phyloP scores from a whole-genome alignment of 306 rosid genomes.

The Ormosia semicastrata region DNA sequence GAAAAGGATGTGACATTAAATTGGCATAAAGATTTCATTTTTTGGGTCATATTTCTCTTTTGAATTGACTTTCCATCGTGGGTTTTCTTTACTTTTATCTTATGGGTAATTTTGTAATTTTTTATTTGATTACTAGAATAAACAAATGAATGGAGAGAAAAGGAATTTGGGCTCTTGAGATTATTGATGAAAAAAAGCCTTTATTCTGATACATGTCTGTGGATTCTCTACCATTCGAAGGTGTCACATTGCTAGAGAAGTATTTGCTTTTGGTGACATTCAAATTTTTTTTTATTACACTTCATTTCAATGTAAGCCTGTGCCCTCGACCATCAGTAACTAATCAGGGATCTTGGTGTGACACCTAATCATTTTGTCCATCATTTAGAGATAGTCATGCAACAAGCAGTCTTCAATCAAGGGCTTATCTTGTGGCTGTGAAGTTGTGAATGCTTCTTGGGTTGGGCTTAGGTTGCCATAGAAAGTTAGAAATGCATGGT shows the following conservation, averaged over 20 bases:
- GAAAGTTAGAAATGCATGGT: background rate
- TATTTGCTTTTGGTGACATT: background rate
- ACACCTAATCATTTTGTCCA: background rate
- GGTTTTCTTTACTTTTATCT: constrained; percentile 19
- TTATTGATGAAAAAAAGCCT: background rate
- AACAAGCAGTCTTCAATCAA: background rate
- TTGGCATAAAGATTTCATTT: background rate
- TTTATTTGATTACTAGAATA: background rate
- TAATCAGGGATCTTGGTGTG: background rate
- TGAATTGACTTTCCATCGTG: constrained; percentile 1
- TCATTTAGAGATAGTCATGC: background rate
- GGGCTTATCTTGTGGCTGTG: background rate
- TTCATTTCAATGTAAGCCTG: background rate
- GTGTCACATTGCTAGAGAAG: background rate
- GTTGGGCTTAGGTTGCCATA: constrained; percentile 4
- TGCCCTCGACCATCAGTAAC: background rate
- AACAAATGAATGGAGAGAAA: background rate
- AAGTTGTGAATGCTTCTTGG: constrained; percentile 2
- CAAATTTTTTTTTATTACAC: background rate
- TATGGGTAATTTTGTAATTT: background rate
- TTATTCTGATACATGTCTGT: background rate
- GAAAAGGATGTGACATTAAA: background rate
- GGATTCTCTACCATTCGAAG: background rate
- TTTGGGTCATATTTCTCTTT: background rate
- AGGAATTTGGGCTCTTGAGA: background rate